phyloP scores from a whole-genome alignment of 2,329 filamentous ascomycete genomes.

The Mollisiaceae sp. region DNA sequence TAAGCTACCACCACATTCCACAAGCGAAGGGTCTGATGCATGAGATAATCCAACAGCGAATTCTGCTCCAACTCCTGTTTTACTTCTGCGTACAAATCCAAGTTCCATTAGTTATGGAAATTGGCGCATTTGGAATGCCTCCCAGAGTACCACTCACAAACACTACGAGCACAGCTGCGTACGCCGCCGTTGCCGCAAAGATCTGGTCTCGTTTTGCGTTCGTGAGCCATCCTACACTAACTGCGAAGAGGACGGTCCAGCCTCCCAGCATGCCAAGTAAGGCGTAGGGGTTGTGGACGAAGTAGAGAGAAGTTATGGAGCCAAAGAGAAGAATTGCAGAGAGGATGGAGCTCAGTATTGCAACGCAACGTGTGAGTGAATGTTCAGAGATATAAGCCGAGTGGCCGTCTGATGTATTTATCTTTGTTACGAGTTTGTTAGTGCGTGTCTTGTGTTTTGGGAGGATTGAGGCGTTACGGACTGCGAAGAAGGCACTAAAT shows the following conservation, averaged over 20 bases:
- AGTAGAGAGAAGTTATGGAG: constrained; percentile 27
- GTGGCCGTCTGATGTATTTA: not conserved
- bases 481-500: constrained; percentile 26
- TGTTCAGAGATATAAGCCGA: constrained; percentile 21
- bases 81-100: constrained; percentile 3
- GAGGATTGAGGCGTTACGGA: not conserved
- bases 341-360: constrained; percentile 21
- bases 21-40: too few relatives aligned
- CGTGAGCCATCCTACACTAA: constrained; percentile 30
- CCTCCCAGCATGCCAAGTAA: constrained; percentile 31
- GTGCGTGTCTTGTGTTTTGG: not conserved
- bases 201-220: constrained; percentile 31
- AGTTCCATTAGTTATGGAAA: not conserved
- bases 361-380: constrained; percentile 12
- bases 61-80: not conserved
- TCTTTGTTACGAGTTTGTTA: not conserved
- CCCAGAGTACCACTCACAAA: constrained; percentile 34
- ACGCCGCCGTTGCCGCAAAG: constrained; percentile 33
- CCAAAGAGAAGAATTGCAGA: constrained; percentile 27
- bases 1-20: too few relatives aligned
- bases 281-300: constrained; percentile 23
- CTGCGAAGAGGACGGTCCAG: constrained; percentile 34
- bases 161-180: constrained; percentile 34
- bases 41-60: too few relatives aligned
- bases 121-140: not conserved